phyloP scores from a whole-genome alignment of 768 basidiomycete genomes.

The Tulasnella sp. region DNA sequence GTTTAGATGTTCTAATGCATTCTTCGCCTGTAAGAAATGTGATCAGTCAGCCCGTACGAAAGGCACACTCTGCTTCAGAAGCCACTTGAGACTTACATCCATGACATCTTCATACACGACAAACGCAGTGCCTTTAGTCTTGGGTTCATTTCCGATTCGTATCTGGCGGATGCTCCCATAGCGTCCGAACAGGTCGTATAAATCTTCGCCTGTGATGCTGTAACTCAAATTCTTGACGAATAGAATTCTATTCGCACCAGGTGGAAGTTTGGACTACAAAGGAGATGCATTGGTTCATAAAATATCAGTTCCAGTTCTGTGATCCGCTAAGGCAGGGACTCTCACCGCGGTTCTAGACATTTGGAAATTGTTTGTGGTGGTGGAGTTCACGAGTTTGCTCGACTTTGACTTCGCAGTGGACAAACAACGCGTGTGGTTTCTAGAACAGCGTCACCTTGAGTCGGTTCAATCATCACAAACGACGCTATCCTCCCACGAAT shows the following conservation, averaged over 20 bases:
- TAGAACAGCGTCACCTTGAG: no score
- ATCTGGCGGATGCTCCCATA: constrained; percentile 97
- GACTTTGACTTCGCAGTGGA: not conserved
- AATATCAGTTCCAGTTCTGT: not conserved
- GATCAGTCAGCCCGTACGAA: not conserved
- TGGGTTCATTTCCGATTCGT: constrained; percentile 87
- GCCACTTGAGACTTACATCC: constrained; percentile 64
- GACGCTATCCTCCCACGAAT: no score
- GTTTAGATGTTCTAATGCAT: constrained; percentile 95
- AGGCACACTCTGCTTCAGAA: constrained; percentile 2
- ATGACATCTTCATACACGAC: constrained; percentile 96
- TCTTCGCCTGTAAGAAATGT: constrained; percentile 71
- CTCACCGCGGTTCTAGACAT: not conserved
- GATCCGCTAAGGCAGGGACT: not conserved
- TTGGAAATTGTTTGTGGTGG: not conserved
- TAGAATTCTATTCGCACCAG: constrained; percentile 87
- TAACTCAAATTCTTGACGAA: constrained; percentile 95
- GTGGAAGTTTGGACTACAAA: constrained; percentile 78
- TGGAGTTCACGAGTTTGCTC: not conserved
- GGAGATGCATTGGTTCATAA: not conserved
- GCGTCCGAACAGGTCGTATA: constrained; percentile 96
- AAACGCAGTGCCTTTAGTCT: constrained; percentile 95
- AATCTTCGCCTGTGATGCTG: constrained; percentile 87
- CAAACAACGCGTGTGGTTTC: not conserved
- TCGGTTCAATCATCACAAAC: no score